Percentiles rank a stretch among this genome's conserved stretches.
Evolutionary conservation across 169 alveolate species (phyloP).

Genomic region (Plasmodium sp.): DNA sequence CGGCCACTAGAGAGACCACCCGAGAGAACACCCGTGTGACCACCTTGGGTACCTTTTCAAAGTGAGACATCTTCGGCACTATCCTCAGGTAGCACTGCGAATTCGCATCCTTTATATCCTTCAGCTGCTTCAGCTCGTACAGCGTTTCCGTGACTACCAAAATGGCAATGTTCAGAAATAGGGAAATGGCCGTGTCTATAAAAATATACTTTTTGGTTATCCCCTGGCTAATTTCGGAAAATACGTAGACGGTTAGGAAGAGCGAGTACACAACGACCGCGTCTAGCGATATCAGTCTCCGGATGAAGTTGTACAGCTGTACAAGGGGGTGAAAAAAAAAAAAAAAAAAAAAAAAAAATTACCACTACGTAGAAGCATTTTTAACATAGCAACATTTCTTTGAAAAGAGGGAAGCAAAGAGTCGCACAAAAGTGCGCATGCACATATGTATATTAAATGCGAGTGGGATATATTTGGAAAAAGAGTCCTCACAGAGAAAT

Average conservation of each 20-base stretch:
- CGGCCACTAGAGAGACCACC: neutral
- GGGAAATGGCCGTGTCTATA: conserved; percentile 48
- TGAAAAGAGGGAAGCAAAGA: neutral
- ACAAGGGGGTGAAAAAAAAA: neutral
- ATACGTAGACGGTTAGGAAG: conserved; percentile 51
- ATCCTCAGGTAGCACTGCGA: conserved; percentile 73
- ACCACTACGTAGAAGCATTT: neutral
- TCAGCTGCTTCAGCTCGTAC: conserved; percentile 44
- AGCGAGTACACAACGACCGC: conserved; percentile 55
- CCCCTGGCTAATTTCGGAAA: conserved; percentile 62
- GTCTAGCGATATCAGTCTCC: conserved; percentile 61
- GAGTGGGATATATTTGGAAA: neutral
- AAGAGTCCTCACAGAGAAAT: conserved; percentile 43
- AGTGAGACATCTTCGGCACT: conserved; percentile 62
- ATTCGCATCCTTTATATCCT: conserved; percentile 67
- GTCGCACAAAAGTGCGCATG: neutral
- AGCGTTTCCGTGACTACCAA: conserved; percentile 58
- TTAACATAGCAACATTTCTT: neutral
- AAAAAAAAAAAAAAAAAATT: neutral
- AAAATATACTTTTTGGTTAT: conserved; percentile 22
- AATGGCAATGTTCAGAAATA: conserved; percentile 25
- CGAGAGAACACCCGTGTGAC: neutral
- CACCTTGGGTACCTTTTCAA: conserved; percentile 52
- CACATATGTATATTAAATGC: neutral
- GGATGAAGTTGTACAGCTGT: conserved; percentile 52